Conservation (phyloP, 192 early-diverging fungal species). For the Gigaspora rosea region DNA sequence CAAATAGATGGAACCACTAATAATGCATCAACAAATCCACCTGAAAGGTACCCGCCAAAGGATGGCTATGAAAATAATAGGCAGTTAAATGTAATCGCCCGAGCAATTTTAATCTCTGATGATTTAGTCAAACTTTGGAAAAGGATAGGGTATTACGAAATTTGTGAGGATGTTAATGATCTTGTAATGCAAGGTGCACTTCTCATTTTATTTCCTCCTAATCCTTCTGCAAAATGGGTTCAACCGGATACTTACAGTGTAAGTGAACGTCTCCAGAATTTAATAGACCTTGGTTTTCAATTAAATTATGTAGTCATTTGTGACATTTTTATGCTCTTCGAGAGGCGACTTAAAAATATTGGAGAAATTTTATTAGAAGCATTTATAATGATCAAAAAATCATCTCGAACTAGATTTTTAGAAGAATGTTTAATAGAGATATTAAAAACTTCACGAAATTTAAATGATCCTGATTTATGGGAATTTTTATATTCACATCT, state of each 20-base stretch:
- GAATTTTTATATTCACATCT: too few species aligned
- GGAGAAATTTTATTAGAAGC: background rate
- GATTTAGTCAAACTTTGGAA: background rate
- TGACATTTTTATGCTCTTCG: conserved; percentile 8
- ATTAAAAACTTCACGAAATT: too few species aligned
- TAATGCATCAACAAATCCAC: too few species aligned
- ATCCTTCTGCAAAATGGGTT: background rate
- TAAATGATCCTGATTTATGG: too few species aligned
- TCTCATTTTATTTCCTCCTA: conserved; percentile 12
- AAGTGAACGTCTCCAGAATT: background rate
- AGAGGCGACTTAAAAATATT: background rate
- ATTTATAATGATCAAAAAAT: background rate
- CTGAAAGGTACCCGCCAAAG: conserved; percentile 1
- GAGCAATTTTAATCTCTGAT: conserved; percentile 1
- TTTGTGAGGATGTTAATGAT: conserved; percentile 25
- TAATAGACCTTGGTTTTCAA: background rate
- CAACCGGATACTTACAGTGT: background rate
- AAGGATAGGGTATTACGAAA: background rate
- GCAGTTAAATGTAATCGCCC: conserved; percentile 3
- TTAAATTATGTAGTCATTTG: conserved; percentile 1
- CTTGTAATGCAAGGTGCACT: conserved; percentile 20
- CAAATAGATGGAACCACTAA: too few species aligned
- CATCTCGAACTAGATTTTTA: too few species aligned
- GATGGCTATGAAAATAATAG: conserved; percentile 23
- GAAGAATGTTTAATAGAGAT: too few species aligned